phyloP scores from a whole-genome alignment of 345 rosid species.

The Eucalyptus pauciflora region DNA sequence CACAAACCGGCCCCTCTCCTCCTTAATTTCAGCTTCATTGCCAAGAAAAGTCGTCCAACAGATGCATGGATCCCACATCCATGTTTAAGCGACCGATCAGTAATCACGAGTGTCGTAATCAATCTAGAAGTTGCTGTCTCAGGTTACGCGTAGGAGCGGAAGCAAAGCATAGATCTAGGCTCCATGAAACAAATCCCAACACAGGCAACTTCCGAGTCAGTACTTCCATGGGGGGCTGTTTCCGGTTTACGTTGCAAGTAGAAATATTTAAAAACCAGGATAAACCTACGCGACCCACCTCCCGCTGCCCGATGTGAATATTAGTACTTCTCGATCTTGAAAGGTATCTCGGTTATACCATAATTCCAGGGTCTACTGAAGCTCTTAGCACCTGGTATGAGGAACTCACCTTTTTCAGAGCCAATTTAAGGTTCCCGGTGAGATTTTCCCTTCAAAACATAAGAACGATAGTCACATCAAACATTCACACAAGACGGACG shows the following conservation, averaged over 20 bases:
- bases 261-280: neutral
- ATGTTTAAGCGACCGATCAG: neutral
- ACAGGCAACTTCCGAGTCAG: neutral
- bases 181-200: neutral
- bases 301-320: neutral
- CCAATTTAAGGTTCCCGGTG: too few species aligned
- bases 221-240: neutral
- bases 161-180: neutral
- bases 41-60: neutral
- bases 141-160: neutral
- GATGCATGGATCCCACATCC: neutral
- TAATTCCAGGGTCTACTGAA: too few species aligned
- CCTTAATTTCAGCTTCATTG: neutral
- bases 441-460: too few species aligned
- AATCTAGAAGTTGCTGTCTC: neutral
- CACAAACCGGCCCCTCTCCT: neutral
- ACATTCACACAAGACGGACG: too few species aligned
- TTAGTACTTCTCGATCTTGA: neutral
- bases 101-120: neutral
- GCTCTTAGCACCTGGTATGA: too few species aligned
- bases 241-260: neutral
- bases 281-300: neutral
- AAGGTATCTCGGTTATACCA: neutral
- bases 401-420: too few species aligned
- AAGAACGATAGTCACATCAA: too few species aligned